phyloP scores from a whole-genome alignment of 805 yeast species.

The Cyberlindnera misumaiensis region DNA sequence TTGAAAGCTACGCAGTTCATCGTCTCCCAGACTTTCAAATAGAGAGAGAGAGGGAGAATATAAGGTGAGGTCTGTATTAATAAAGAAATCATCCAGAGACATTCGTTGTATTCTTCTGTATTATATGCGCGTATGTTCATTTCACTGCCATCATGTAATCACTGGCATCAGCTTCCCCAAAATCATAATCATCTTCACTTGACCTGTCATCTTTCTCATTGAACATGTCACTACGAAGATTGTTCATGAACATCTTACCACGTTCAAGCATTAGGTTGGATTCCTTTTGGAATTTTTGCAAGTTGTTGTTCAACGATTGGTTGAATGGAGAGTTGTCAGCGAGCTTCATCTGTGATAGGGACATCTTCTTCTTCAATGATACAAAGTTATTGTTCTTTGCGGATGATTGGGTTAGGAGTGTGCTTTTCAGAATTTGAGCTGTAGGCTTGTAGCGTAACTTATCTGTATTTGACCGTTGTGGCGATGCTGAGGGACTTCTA shows the following conservation, averaged over 20 bases:
- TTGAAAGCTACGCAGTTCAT: constrained; percentile 90
- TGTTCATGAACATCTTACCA: constrained; percentile 17
- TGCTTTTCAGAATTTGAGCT: constrained; percentile 7
- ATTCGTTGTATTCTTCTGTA: background rate
- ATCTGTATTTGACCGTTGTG: background rate
- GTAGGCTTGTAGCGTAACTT: constrained; percentile 10
- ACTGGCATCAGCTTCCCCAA: constrained; percentile 23
- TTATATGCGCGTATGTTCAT: constrained; percentile 3
- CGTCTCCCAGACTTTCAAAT: constrained; percentile 71
- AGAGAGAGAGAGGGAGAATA: constrained; percentile 1
- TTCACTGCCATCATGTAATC: constrained; percentile 22
- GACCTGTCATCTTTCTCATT: constrained; percentile 22
- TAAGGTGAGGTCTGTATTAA: background rate
- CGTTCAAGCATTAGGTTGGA: constrained; percentile 17
- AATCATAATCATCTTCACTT: constrained; percentile 13
- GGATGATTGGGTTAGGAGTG: constrained; percentile 3
- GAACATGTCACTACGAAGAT: constrained; percentile 25
- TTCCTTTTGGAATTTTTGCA: constrained; percentile 20
- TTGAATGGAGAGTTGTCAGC: constrained; percentile 6
- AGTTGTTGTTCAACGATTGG: constrained; percentile 10
- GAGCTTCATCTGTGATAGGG: constrained; percentile 14
- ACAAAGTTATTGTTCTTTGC: constrained; percentile 13
- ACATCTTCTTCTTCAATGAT: constrained; percentile 17
- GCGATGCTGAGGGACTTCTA: constrained; percentile 5
- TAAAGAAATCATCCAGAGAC: no score